These are phyloP conservation scores for Tetraselmis chui DNA, from an alignment of 139 green algal genomes.

Conservation along the genomic window DNA sequence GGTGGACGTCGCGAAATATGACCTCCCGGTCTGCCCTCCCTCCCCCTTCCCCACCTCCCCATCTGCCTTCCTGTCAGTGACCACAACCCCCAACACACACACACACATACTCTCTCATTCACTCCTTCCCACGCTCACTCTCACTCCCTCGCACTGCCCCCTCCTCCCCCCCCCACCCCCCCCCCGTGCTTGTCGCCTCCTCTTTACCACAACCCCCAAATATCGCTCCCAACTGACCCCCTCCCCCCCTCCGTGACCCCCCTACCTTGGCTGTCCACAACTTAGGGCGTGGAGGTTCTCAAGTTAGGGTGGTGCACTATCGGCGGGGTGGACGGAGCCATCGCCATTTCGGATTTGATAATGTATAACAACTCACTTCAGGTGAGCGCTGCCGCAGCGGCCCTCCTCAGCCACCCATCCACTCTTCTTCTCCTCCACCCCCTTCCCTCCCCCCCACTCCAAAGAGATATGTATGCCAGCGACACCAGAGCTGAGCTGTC, in stretches of 20 bases:
- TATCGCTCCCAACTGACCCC: too few species aligned
- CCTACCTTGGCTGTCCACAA: too few species aligned
- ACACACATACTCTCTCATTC: too few species aligned
- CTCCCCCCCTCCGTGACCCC: neutral
- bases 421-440: constrained; percentile 4
- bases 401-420: too few species aligned
- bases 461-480: too few species aligned
- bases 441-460: constrained; percentile 8
- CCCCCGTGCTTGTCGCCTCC: too few species aligned
- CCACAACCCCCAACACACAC: too few species aligned
- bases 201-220: too few species aligned
- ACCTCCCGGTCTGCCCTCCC: constrained; percentile 40
- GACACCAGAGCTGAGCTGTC: too few species aligned
- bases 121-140: too few species aligned
- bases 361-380: constrained; percentile 82
- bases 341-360: constrained; percentile 78
- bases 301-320: constrained; percentile 97
- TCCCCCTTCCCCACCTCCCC: neutral
- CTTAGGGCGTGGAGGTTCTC: constrained; percentile 46
- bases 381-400: too few species aligned
- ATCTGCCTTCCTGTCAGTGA: neutral
- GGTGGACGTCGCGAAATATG: constrained; percentile 79
- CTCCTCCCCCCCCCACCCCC: neutral
- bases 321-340: constrained; percentile 60
- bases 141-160: neutral